phyloP scores from a whole-genome alignment of 2,329 filamentous ascomycete genomes.

The Ceratocystis colombiana region DNA sequence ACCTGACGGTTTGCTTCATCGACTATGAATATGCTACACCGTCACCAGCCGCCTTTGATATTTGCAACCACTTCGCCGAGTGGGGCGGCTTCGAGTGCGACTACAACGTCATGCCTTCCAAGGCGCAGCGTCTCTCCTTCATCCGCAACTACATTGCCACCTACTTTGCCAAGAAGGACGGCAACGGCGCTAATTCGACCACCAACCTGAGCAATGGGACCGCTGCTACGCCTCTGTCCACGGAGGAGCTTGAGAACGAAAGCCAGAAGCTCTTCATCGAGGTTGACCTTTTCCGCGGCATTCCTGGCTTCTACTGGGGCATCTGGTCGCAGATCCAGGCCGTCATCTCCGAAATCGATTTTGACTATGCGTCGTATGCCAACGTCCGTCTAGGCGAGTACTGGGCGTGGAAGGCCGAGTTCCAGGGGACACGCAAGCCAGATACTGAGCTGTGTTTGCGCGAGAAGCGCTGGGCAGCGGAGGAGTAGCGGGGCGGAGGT shows the following conservation, averaged over 20 bases:
- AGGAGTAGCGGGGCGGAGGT: slow-evolving; percentile 27
- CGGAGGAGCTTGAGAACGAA: slow-evolving; percentile 49
- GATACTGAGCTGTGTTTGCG: slow-evolving; percentile 59
- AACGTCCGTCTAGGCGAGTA: slow-evolving; percentile 81
- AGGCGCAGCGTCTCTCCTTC: slow-evolving; percentile 66
- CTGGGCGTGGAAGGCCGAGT: slow-evolving; percentile 77
- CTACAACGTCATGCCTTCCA: slow-evolving; percentile 69
- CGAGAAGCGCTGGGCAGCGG: slow-evolving; percentile 68
- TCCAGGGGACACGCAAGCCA: slow-evolving; percentile 48
- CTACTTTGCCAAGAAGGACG: slow-evolving; percentile 50
- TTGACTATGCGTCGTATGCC: slow-evolving; percentile 89
- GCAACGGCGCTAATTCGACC: slow-evolving; percentile 24
- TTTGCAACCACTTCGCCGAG: slow-evolving; percentile 96
- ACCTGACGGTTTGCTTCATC: slow-evolving; percentile 64
- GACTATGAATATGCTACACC: slow-evolving; percentile 98
- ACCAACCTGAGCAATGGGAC: not conserved
- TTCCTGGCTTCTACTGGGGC: slow-evolving; percentile 85
- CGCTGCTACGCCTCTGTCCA: slow-evolving; percentile 27
- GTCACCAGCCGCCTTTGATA: slow-evolving; percentile 87
- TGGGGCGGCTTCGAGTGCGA: slow-evolving; percentile 98
- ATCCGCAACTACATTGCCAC: slow-evolving; percentile 70
- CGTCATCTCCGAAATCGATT: slow-evolving; percentile 87
- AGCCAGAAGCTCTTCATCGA: slow-evolving; percentile 61
- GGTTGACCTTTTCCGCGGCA: slow-evolving; percentile 76
- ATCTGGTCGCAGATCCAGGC: slow-evolving; percentile 95